A percentile compares a stretch with the other conserved stretches of the same genome.
These are phyloP conservation scores for Geotrichum phurueaensis DNA, from an alignment of 1,139 yeast species.

Conservation along the genomic window DNA sequence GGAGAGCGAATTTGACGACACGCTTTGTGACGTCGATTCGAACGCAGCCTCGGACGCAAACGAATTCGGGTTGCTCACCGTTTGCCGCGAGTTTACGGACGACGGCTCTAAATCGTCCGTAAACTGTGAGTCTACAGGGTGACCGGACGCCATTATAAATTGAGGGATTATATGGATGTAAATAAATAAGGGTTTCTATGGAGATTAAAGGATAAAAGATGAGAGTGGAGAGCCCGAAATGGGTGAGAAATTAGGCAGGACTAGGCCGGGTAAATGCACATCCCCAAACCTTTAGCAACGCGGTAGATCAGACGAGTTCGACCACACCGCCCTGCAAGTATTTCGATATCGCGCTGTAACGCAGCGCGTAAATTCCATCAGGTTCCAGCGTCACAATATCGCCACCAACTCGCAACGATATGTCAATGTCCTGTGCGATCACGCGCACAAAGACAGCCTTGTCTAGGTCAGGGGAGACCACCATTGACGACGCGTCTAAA, in stretches of 20 bases:
- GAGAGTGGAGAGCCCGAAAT: not conserved
- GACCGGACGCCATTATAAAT: not conserved
- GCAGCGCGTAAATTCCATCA: slow-evolving; percentile 71
- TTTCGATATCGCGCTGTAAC: slow-evolving; percentile 45
- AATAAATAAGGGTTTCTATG: not conserved
- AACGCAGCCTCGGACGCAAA: not conserved
- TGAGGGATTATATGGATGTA: not conserved
- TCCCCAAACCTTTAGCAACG: not conserved
- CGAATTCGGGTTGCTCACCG: slow-evolving; percentile 2
- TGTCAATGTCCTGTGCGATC: slow-evolving; percentile 35
- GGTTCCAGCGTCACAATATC: slow-evolving; percentile 60
- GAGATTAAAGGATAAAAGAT: not conserved
- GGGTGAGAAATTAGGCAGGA: not conserved
- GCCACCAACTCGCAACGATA: slow-evolving; percentile 31
- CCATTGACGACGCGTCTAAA: slow-evolving; percentile 77
- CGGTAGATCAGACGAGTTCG: slow-evolving; percentile 1
- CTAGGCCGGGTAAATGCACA: not conserved
- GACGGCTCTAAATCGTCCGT: not conserved
- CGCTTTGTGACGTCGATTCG: not conserved
- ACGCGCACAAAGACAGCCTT: slow-evolving; percentile 73
- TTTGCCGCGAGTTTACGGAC: not conserved
- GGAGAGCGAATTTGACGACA: not conserved
- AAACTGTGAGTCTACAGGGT: not conserved
- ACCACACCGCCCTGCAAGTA: slow-evolving; percentile 9
- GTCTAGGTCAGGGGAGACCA: slow-evolving; percentile 67